Percentiles rank a stretch among this genome's conserved stretches.
phyloP scores from a whole-genome alignment of 2,329 filamentous ascomycete genomes.

The Thelonectria rubi region DNA sequence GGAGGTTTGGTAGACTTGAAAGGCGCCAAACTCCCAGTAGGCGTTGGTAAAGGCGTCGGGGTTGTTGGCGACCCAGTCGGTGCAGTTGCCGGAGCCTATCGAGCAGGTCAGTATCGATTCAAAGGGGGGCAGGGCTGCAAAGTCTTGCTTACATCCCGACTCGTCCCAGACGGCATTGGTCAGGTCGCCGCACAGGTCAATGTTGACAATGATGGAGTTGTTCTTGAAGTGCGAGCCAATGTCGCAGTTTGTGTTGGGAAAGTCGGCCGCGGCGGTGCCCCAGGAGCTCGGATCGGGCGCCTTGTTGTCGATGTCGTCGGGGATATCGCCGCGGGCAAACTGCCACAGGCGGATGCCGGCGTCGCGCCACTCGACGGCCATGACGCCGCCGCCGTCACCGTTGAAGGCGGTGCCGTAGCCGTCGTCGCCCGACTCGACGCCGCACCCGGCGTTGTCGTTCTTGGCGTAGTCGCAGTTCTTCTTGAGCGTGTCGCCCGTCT shows the following conservation, averaged over 20 bases:
- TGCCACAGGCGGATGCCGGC: constrained; percentile 72
- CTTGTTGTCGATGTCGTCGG: constrained; percentile 59
- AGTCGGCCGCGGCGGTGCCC: constrained; percentile 70
- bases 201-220: constrained; percentile 72
- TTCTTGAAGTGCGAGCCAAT: constrained; percentile 69
- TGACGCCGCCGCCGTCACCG: constrained; percentile 62
- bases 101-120: constrained; percentile 10
- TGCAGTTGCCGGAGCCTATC: constrained; percentile 63
- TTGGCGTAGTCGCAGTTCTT: constrained; percentile 61
- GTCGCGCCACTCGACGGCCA: constrained; percentile 68
- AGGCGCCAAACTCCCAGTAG: constrained; percentile 72
- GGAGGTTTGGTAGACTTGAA: constrained; percentile 62
- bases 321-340: constrained; percentile 59
- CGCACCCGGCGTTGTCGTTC: constrained; percentile 66
- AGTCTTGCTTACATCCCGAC: constrained; percentile 55
- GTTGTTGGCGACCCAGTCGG: constrained; percentile 65
- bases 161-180: constrained; percentile 57
- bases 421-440: constrained; percentile 53
- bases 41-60: constrained; percentile 65
- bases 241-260: constrained; percentile 69
- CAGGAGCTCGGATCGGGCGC: constrained; percentile 69
- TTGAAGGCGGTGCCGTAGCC: constrained; percentile 65
- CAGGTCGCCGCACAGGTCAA: constrained; percentile 69
- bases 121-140: no score
- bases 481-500: constrained; percentile 55